Conservation (phyloP, 1,284 basidiomycete genomes). For the Ustilago shanxiensis region DNA sequence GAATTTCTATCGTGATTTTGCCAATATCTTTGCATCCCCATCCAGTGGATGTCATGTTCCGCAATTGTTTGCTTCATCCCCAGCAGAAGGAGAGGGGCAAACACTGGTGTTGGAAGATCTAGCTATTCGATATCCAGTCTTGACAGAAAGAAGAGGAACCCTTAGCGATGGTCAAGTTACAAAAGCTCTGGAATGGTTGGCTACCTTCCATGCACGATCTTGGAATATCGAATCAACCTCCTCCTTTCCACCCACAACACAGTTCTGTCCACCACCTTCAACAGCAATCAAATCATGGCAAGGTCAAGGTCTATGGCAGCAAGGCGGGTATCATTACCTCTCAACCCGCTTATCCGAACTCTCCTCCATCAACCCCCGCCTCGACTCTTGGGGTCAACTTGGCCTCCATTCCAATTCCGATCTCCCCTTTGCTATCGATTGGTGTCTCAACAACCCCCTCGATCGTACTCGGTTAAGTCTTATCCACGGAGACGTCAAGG, state of each 20-base stretch:
- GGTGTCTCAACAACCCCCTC: conserved; percentile 35
- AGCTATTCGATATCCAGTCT: conserved; percentile 6
- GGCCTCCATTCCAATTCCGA: conserved; percentile 31
- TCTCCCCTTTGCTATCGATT: conserved; percentile 33
- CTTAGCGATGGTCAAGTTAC: conserved; percentile 22
- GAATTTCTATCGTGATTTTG: conserved; percentile 48
- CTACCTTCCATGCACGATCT: conserved; percentile 32
- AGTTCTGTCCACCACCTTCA: conserved; percentile 25
- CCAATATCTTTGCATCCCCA: background rate
- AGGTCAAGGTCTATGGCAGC: conserved; percentile 42
- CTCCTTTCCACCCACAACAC: background rate
- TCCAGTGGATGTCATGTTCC: conserved; percentile 19
- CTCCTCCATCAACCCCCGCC: conserved; percentile 16
- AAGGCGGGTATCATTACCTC: conserved; percentile 54
- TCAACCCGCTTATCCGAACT: conserved; percentile 35
- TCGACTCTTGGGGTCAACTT: conserved; percentile 24
- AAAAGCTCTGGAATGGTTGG: conserved; percentile 41
- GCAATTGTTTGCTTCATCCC: conserved; percentile 10
- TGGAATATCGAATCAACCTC: conserved; percentile 23
- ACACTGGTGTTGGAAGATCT: conserved; percentile 35
- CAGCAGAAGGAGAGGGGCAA: background rate
- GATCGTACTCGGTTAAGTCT: conserved; percentile 22
- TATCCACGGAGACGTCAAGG: conserved; percentile 58
- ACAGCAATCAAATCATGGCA: conserved; percentile 10
- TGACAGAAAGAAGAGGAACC: conserved; percentile 35